These are phyloP conservation scores for Malus sieversii DNA, from an alignment of 306 rosid genomes.

Conservation along the genomic window DNA sequence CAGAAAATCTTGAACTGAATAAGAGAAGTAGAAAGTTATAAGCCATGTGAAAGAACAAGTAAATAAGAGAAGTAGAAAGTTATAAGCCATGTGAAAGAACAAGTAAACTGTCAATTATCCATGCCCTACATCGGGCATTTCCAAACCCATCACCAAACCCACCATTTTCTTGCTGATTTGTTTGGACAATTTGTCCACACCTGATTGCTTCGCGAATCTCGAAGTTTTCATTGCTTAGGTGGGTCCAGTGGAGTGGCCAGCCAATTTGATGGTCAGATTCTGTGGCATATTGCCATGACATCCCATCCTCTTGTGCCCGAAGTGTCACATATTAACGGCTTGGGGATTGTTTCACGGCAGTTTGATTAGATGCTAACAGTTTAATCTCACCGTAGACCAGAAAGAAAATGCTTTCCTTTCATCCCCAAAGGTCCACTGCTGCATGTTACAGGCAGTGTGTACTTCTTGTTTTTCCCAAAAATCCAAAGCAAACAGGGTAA, in stretches of 20 bases:
- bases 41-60: not conserved
- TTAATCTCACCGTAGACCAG: not conserved
- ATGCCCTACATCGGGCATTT: not conserved
- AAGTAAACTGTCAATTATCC: not conserved
- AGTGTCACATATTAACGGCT: conserved; percentile 23
- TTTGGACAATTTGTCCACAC: conserved; percentile 43
- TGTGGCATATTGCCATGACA: not conserved
- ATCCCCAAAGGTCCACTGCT: not conserved
- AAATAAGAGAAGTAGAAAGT: not conserved
- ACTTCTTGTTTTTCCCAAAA: not conserved
- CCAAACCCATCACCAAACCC: conserved; percentile 3
- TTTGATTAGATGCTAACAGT: not conserved
- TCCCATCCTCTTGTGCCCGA: conserved; percentile 1
- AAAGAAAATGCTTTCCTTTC: not conserved
- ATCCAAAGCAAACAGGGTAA: not conserved
- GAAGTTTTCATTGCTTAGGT: conserved; percentile 6
- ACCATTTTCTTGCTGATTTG: not conserved
- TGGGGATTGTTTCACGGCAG: not conserved
- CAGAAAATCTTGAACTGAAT: not conserved
- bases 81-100: not conserved
- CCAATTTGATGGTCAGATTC: conserved; percentile 2
- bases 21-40: not conserved
- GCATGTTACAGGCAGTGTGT: not conserved
- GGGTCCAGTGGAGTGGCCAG: conserved; percentile 23
- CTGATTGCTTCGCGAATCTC: conserved; percentile 45